Evolutionary conservation across 176 grass and related monocot species (phyloP).

Genomic region (Elymus sibiricus): DNA sequence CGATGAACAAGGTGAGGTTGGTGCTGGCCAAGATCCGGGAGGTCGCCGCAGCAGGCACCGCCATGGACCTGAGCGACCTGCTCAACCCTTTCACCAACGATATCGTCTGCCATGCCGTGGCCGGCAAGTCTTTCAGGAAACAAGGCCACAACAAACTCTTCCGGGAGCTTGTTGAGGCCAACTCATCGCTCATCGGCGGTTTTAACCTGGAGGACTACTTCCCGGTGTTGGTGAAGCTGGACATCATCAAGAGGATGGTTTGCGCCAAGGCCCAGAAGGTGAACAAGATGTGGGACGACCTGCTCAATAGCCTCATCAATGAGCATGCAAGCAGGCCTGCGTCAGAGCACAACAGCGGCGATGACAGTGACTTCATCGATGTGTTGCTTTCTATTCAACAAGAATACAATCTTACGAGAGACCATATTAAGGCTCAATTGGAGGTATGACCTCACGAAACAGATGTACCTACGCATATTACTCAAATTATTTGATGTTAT

Average conservation of each 20-base stretch:
- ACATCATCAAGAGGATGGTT: background rate
- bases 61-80: background rate
- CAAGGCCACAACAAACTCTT: background rate
- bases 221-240: background rate
- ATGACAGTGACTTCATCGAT: background rate
- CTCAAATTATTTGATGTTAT: background rate
- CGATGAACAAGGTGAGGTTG: background rate
- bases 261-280: background rate
- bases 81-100: background rate
- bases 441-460: background rate
- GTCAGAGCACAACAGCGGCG: background rate
- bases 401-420: background rate
- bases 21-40: background rate
- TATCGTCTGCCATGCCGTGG: background rate
- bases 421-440: background rate
- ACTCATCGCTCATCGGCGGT: background rate
- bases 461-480: background rate
- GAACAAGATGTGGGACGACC: background rate
- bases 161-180: background rate
- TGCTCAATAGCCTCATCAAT: background rate
- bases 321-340: background rate
- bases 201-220: background rate
- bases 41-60: background rate
- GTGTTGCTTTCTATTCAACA: background rate
- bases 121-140: background rate